These are phyloP conservation scores for Sisymbrium irio DNA, from an alignment of 345 rosid genomes.

Conservation along the genomic window DNA sequence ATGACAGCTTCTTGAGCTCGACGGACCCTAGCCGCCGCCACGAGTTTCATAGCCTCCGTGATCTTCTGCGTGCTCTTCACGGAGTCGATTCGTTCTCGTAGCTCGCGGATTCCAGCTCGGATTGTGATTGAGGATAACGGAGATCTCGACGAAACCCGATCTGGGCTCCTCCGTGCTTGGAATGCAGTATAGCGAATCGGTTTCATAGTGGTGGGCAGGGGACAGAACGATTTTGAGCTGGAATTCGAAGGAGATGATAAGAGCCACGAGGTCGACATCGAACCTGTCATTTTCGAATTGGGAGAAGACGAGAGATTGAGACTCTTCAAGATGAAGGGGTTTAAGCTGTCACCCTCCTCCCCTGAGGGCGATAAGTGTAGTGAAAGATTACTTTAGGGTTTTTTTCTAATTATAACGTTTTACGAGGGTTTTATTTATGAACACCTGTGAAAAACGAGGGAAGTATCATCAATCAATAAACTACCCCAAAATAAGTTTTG, in stretches of 20 bases:
- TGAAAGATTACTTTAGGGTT: neutral
- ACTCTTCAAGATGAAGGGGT: neutral
- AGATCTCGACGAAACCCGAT: conserved; percentile 15
- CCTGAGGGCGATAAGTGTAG: neutral
- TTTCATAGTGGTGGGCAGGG: neutral
- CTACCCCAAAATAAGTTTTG: neutral
- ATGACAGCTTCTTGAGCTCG: conserved; percentile 89
- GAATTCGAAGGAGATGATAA: conserved; percentile 6
- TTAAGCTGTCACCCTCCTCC: conserved; percentile 5
- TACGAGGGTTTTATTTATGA: neutral
- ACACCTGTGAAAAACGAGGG: neutral
- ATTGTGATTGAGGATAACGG: conserved; percentile 12
- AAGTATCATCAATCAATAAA: neutral
- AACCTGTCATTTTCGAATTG: conserved; percentile 22
- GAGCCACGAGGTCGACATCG: conserved; percentile 25
- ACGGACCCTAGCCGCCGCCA: conserved; percentile 76
- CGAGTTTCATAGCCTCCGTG: conserved; percentile 84
- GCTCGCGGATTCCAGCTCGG: conserved; percentile 59
- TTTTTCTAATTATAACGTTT: neutral
- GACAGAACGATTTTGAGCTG: neutral
- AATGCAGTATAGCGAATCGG: conserved; percentile 2
- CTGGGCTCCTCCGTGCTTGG: neutral
- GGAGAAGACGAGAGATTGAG: neutral
- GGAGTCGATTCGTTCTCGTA: conserved; percentile 52
- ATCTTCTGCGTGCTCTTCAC: conserved; percentile 71